Percentiles rank a stretch among this genome's conserved stretches.
phyloP scores from a whole-genome alignment of 2,329 filamentous ascomycete genomes.

The Calonectria hongkongensis region DNA sequence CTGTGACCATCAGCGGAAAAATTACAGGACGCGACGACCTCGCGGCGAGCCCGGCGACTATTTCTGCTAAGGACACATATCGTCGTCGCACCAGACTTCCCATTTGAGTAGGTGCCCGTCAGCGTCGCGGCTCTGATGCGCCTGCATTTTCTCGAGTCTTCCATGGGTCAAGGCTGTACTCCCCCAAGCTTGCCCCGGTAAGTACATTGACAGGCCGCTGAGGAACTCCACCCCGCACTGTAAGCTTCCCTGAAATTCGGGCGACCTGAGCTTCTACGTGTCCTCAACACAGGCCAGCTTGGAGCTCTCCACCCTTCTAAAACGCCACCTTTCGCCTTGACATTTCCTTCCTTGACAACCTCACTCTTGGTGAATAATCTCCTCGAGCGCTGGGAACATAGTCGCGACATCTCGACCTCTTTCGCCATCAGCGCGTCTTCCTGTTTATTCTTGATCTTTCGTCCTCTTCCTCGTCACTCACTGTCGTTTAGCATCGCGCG shows the following conservation, averaged over 20 bases:
- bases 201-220: constrained; percentile 41
- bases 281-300: constrained; percentile 56
- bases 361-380: constrained; percentile 55
- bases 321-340: constrained; percentile 52
- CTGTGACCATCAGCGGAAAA: constrained; percentile 7
- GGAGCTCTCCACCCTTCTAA: constrained; percentile 54
- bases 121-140: constrained; percentile 35
- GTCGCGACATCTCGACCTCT: constrained; percentile 30
- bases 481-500: constrained; percentile 46
- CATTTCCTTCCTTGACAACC: constrained; percentile 48
- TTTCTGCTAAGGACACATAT: constrained; percentile 16
- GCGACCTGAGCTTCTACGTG: constrained; percentile 58
- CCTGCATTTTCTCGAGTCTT: constrained; percentile 50
- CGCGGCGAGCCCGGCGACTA: neutral
- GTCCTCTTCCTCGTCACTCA: constrained; percentile 32
- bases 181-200: constrained; percentile 40
- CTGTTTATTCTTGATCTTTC: constrained; percentile 33
- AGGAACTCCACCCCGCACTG: constrained; percentile 47
- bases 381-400: constrained; percentile 56
- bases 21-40: neutral
- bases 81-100: constrained; percentile 25
- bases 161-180: constrained; percentile 41
- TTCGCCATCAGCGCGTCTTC: constrained; percentile 31
- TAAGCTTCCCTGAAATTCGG: constrained; percentile 54
- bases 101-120: constrained; percentile 39